These are phyloP conservation scores for Aspergillus sp. DNA, from an alignment of 2,329 filamentous ascomycete species.

Conservation along the genomic window DNA sequence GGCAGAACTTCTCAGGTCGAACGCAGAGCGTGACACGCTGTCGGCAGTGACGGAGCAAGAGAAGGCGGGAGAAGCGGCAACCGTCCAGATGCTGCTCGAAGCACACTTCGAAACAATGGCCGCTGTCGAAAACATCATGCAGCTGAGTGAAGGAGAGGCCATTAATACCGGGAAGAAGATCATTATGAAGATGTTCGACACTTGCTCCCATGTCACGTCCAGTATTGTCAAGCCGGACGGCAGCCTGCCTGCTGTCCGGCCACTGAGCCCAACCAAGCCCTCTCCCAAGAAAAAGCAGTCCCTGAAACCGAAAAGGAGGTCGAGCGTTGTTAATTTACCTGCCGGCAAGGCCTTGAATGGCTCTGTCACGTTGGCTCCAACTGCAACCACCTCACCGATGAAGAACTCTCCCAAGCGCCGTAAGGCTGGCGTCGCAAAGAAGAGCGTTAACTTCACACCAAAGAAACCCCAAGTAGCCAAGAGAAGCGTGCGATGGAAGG, in stretches of 20 bases:
- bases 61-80: slow-evolving; percentile 64
- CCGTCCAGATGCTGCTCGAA: slow-evolving; percentile 73
- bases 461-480: slow-evolving; percentile 55
- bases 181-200: slow-evolving; percentile 67
- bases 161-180: slow-evolving; percentile 68
- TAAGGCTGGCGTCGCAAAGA: slow-evolving; percentile 53
- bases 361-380: slow-evolving; percentile 22
- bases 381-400: slow-evolving; percentile 50
- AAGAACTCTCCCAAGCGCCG: slow-evolving; percentile 74
- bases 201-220: slow-evolving; percentile 62
- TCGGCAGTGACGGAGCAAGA: slow-evolving; percentile 74
- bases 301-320: slow-evolving; percentile 59
- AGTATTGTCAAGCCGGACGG: slow-evolving; percentile 90
- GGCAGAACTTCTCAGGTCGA: slow-evolving; percentile 73
- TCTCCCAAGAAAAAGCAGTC: slow-evolving; percentile 56
- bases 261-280: slow-evolving; percentile 61
- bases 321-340: slow-evolving; percentile 30
- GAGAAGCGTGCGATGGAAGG: slow-evolving; percentile 80
- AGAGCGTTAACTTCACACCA: slow-evolving; percentile 71
- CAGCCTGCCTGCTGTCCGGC: slow-evolving; percentile 44
- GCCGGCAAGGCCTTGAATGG: slow-evolving; percentile 17
- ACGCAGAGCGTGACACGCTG: slow-evolving; percentile 71
- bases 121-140: slow-evolving; percentile 69
- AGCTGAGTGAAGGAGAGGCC: slow-evolving; percentile 75
- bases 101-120: slow-evolving; percentile 88